Base-by-base conservation (phyloP, 2,329 filamentous ascomycete species). In the Endothia cerciana region DNA sequence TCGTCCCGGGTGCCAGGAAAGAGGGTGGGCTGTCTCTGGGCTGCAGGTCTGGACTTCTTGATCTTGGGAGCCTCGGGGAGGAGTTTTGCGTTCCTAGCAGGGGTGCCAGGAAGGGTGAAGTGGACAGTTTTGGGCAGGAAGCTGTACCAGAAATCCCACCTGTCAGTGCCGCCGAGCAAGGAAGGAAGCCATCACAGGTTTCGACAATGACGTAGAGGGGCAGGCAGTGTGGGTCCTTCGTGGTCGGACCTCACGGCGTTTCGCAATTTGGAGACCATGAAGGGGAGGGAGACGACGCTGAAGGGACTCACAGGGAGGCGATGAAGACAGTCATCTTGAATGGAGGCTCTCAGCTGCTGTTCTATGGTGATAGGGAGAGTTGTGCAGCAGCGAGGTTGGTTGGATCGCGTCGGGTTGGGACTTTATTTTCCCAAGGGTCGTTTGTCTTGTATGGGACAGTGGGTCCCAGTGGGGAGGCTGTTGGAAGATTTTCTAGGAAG, bases 91-190 rank as follows among this genome's bases (percentile, higher is more conserved):
- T 64, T 64, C 69, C 74, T 79, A 65, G 77, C 79, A 61, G 81
- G 80, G 40, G 82, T 83, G 47, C 83, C 83, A 13, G 87, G 86
- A 65, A 91, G 83, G 71, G 89, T 89, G 77, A 98, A 98, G 77
- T 97, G 89, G 73, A 97, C 84, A 49, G 94, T 98, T 77, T 97
- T 94, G 41, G 94, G 94, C 43, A 97, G 86, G 76, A 97, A 97
- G 65, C 94, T 97, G 75, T n/a, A 88, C 30, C 3, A 58, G 22
- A 19, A 58, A 25, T 17, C 17, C 2, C n/a, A 51, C 11, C 47
- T 17, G 36, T 40, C n/a, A 25, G 30, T 15, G 8, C n/a, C n/a
- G n/a, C n/a, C n/a, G n/a, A n/a, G n/a, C 47, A 22, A 51, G 11
- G 5, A 3, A 43, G 3, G 38, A 59, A 59, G 17, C 57, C 22